Conservation (phyloP, 225 moss, liverwort and hornwort species). For the Lunularia cruciata region DNA sequence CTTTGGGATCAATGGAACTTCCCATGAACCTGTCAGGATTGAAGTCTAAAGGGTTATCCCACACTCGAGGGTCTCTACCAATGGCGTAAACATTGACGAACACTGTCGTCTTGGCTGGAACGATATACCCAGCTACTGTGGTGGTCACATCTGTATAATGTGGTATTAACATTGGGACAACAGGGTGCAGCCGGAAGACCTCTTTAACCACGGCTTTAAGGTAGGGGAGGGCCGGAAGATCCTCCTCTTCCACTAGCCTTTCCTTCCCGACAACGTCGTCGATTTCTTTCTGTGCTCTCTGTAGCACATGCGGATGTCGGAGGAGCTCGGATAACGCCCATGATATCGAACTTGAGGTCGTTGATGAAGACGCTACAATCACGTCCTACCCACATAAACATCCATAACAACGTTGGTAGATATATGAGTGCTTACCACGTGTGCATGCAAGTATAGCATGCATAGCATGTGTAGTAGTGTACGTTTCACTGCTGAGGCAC, state of each 20-base stretch:
- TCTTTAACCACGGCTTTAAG: constrained; percentile 16
- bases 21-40: constrained; percentile 49
- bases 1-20: constrained; percentile 31
- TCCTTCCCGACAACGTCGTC: constrained; percentile 29
- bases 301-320: constrained; percentile 7
- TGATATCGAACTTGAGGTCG: not conserved
- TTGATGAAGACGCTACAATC: not conserved
- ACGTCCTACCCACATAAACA: not conserved
- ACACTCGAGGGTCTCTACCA: constrained; percentile 47
- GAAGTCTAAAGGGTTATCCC: constrained; percentile 48
- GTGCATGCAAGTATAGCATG: not conserved
- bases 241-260: constrained; percentile 14
- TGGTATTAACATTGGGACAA: constrained; percentile 18
- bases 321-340: constrained; percentile 28
- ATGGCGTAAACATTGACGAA: constrained; percentile 50
- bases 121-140: constrained; percentile 19
- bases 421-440: not conserved
- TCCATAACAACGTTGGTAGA: too few relatives aligned
- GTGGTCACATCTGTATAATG: constrained; percentile 11
- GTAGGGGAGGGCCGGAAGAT: constrained; percentile 1
- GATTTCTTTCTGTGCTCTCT: constrained; percentile 14
- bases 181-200: constrained; percentile 17
- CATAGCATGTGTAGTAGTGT: not conserved
- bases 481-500: not conserved
- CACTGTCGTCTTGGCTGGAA: constrained; percentile 32